A percentile compares a stretch with the other conserved stretches of the same genome.
These are phyloP conservation scores for Kazachstania viticola DNA, from an alignment of 805 yeast genomes.

Conservation along the genomic window DNA sequence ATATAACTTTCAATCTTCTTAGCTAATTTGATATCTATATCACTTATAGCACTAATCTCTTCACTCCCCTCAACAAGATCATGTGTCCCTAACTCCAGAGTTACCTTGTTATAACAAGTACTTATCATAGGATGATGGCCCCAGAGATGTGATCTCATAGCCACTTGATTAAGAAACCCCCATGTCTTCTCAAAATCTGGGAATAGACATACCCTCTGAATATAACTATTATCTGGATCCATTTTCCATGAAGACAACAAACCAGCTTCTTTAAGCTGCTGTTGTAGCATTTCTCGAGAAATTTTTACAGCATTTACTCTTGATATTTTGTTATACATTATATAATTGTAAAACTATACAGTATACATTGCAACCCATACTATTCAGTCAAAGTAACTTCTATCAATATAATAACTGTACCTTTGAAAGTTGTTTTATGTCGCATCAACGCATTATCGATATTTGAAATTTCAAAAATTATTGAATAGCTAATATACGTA, in stretches of 20 bases:
- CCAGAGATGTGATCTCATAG: conserved; percentile 42
- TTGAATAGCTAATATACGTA: too few relatives aligned
- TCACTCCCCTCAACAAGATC: conserved; percentile 28
- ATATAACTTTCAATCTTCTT: conserved; percentile 31
- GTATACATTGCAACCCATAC: too few relatives aligned
- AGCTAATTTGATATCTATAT: conserved; percentile 50
- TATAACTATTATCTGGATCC: neutral
- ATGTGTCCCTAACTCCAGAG: conserved; percentile 49
- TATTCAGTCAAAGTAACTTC: too few relatives aligned
- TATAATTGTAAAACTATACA: too few relatives aligned
- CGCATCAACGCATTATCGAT: too few relatives aligned
- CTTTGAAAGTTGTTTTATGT: too few relatives aligned
- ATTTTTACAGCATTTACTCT: conserved; percentile 24
- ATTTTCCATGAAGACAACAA: conserved; percentile 1
- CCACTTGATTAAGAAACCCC: conserved; percentile 49
- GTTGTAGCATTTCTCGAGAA: conserved; percentile 12
- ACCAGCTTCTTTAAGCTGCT: conserved; percentile 5
- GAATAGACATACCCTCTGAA: conserved; percentile 23
- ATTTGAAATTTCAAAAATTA: too few relatives aligned
- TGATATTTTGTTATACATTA: conserved; percentile 31
- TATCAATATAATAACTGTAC: too few relatives aligned
- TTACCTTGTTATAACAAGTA: conserved; percentile 50
- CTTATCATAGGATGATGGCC: conserved; percentile 66
- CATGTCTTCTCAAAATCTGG: conserved; percentile 51
- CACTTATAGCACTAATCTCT: conserved; percentile 33